These are phyloP conservation scores for Coleophoma crateriformis DNA, from an alignment of 2,329 filamentous ascomycete genomes.

Conservation along the genomic window DNA sequence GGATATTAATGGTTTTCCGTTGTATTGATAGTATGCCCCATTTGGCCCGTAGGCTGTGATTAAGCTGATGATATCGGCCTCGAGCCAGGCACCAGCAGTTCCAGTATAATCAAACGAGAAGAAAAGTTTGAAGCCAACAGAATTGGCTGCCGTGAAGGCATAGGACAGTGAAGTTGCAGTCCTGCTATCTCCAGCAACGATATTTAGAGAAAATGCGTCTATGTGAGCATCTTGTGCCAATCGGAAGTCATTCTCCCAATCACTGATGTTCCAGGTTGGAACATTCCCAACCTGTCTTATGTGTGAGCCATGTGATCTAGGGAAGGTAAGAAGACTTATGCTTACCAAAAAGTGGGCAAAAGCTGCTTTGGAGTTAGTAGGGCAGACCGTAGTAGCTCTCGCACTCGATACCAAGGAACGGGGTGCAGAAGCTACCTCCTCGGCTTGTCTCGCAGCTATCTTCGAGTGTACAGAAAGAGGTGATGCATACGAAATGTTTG, in stretches of 20 bases:
- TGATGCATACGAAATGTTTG: too few relatives aligned
- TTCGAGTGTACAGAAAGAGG: too few relatives aligned
- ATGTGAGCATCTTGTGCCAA: slow-evolving; percentile 30
- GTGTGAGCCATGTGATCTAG: not conserved
- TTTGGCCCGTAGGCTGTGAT: slow-evolving; percentile 19
- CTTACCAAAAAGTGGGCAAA: slow-evolving; percentile 25
- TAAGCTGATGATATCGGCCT: slow-evolving; percentile 18
- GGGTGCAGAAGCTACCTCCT: too few relatives aligned
- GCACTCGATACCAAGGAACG: too few relatives aligned
- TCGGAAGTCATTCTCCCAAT: slow-evolving; percentile 29
- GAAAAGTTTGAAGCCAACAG: slow-evolving; percentile 32
- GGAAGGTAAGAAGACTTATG: not conserved
- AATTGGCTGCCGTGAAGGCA: slow-evolving; percentile 16
- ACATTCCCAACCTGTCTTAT: slow-evolving; percentile 22
- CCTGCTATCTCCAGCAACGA: slow-evolving; percentile 5
- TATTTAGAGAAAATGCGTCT: slow-evolving; percentile 34
- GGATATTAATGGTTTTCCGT: slow-evolving; percentile 29
- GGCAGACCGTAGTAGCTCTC: too few relatives aligned
- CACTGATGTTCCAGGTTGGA: slow-evolving; percentile 7
- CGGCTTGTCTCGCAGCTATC: too few relatives aligned
- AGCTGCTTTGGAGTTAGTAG: slow-evolving; percentile 7
- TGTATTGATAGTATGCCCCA: slow-evolving; percentile 23
- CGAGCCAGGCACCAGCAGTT: slow-evolving; percentile 20
- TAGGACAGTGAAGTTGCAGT: not conserved
- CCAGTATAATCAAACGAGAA: slow-evolving; percentile 36